These are phyloP conservation scores for Spergularia bocconei DNA, from an alignment of 148 eudicot genomes.

Conservation along the genomic window DNA sequence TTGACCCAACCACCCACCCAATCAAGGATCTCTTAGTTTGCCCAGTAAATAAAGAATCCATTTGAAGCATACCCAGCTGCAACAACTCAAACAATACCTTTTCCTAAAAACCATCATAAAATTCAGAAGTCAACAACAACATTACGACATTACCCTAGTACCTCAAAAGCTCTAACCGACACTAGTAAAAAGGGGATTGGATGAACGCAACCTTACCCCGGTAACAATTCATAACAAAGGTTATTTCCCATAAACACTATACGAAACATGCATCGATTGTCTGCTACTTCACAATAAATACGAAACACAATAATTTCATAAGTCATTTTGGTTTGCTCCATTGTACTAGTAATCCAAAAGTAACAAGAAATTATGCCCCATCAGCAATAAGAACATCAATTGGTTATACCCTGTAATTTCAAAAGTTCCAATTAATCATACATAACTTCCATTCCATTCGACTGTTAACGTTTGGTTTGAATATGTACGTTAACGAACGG, in stretches of 20 bases:
- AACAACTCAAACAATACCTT: background rate
- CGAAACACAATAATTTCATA: background rate
- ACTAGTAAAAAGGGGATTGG: background rate
- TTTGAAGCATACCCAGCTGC: background rate
- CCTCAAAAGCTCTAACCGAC: background rate
- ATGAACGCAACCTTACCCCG: background rate
- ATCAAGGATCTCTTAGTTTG: conserved; percentile 22
- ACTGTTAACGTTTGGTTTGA: no score
- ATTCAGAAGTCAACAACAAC: background rate
- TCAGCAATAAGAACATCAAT: background rate
- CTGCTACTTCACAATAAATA: background rate
- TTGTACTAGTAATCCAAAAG: background rate
- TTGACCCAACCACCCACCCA: conserved; percentile 32
- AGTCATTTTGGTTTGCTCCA: background rate
- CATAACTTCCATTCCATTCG: no score
- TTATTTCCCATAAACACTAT: background rate
- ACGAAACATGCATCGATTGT: no score
- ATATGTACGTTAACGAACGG: background rate
- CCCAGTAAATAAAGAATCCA: conserved; percentile 19
- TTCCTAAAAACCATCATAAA: background rate
- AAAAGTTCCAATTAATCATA: background rate
- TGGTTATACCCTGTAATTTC: background rate
- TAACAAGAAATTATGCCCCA: background rate
- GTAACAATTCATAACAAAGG: background rate
- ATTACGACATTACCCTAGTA: background rate